A percentile compares a stretch with the other conserved stretches of the same genome.
Conservation (phyloP, 768 basidiomycete genomes). For the Boletus rubropictus region DNA sequence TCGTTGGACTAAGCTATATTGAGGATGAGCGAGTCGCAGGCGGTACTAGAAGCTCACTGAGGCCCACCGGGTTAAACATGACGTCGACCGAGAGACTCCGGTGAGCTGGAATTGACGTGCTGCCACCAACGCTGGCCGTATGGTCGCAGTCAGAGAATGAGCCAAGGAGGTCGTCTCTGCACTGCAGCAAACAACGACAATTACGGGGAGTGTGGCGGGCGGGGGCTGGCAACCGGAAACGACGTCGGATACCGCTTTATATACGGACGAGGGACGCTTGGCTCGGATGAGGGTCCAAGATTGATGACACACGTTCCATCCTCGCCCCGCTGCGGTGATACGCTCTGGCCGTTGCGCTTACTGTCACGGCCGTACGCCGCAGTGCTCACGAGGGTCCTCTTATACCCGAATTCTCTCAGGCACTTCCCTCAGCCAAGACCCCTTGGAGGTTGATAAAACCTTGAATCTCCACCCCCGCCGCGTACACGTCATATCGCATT, state of each 20-base stretch:
- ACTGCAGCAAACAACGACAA: slow-evolving; percentile 1
- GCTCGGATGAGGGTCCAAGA: not conserved
- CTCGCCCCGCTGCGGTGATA: slow-evolving; percentile 16
- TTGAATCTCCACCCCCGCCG: slow-evolving; percentile 10
- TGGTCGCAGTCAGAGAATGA: slow-evolving; percentile 1
- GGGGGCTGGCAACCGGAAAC: too few species aligned
- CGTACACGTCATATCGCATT: not conserved
- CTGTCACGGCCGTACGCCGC: not conserved
- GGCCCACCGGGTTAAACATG: slow-evolving; percentile 52
- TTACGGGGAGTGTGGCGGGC: slow-evolving; percentile 4
- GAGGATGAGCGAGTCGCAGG: slow-evolving; percentile 2
- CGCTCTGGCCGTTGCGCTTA: not conserved
- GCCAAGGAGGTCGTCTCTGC: not conserved
- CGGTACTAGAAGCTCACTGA: not conserved
- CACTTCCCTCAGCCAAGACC: not conserved
- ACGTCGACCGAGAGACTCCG: slow-evolving; percentile 14
- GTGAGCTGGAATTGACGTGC: not conserved
- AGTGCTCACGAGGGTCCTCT: not conserved
- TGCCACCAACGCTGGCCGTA: slow-evolving; percentile 1
- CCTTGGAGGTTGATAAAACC: not conserved
- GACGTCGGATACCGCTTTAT: slow-evolving; percentile 1
- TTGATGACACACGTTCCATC: slow-evolving; percentile 7
- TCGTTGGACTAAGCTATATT: slow-evolving; percentile 42
- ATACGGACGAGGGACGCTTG: not conserved
- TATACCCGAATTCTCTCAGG: not conserved